phyloP scores from a whole-genome alignment of 306 rosid species.

The Corylus avellana region DNA sequence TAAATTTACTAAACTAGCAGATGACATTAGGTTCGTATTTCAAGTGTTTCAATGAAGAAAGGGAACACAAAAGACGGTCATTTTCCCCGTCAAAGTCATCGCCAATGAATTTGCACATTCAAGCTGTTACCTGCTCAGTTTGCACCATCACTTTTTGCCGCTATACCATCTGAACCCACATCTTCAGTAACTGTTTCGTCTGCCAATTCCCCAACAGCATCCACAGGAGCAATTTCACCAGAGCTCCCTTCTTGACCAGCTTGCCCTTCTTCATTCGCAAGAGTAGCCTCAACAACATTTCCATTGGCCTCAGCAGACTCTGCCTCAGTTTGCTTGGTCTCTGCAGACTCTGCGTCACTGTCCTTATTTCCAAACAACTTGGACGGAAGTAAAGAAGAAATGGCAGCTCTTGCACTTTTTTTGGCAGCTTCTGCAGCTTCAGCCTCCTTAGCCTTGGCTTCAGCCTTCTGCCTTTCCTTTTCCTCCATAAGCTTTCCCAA shows the following conservation, averaged over 20 bases:
- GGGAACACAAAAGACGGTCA: constrained; percentile 16
- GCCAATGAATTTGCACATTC: constrained; percentile 24
- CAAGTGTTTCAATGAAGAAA: constrained; percentile 18
- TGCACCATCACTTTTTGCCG: constrained; percentile 41
- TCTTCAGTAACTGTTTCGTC: constrained; percentile 25
- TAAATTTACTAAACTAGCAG: constrained; percentile 11
- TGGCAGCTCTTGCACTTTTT: constrained; percentile 77
- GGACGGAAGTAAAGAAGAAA: constrained; percentile 76
- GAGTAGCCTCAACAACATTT: constrained; percentile 25
- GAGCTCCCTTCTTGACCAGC: constrained; percentile 25
- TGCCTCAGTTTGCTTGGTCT: constrained; percentile 23
- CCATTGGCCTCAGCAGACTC: constrained; percentile 30
- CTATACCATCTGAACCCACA: constrained; percentile 23
- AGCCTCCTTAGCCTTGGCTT: constrained; percentile 88
- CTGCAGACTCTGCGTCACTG: constrained; percentile 33
- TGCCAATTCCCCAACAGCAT: constrained; percentile 23
- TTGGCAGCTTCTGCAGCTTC: constrained; percentile 97
- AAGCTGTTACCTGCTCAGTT: constrained; percentile 37
- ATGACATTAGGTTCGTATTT: constrained; percentile 17
- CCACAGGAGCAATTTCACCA: constrained; percentile 28
- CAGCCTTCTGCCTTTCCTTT: constrained; percentile 91
- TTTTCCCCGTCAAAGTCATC: constrained; percentile 11
- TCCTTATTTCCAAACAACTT: constrained; percentile 76
- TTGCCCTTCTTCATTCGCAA: constrained; percentile 34
- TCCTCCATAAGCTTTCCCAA: constrained; percentile 82